Evolutionary conservation across 208 protist genomes (phyloP), one percentile per base, ranked within the genome.

Genomic region (Novymonas esmeraldas): DNA sequence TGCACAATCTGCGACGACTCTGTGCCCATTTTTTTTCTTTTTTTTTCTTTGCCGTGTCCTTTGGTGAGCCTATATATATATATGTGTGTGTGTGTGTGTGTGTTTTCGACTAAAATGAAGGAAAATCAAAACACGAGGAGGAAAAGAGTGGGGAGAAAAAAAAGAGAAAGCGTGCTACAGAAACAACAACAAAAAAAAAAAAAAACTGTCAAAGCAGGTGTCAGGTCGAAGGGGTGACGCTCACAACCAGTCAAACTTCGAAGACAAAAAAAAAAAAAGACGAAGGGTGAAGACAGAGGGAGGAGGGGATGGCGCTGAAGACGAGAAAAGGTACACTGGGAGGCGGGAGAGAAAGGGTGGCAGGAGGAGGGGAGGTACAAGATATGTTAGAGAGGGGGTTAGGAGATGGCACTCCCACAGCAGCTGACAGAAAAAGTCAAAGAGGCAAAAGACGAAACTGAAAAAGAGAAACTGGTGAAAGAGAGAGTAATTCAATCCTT

Each of bases 21-120:
- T 18, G 46, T 51, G 22, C 71, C 76, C 76, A 81, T 81, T 50
- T n/a, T 61, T 58, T 5, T 18, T 22, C 28, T 18, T 46, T 29
- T 38, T 39, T 26, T 57, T 46, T 18, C 7, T 48, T 4, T n/a
- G n/a, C n/a, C n/a, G n/a, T n/a, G n/a, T n/a, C n/a, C n/a, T n/a
- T n/a, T n/a, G n/a, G n/a, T n/a, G n/a, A n/a, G n/a, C n/a, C n/a
- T n/a, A n/a, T n/a, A n/a, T n/a, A n/a, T n/a, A n/a, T n/a, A n/a
- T n/a, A n/a, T n/a, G n/a, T n/a, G n/a, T n/a, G n/a, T n/a, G n/a
- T n/a, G n/a, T n/a, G n/a, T n/a, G n/a, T n/a, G n/a, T n/a, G n/a
- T n/a, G n/a, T n/a, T n/a, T n/a, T n/a, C n/a, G n/a, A 29, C 14
- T 18, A 45, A 5, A 44, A 31, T 48, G 14, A 26, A 59, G 6